Conservation (phyloP, 176 grass and related monocot species). For the Oryza meyeriana region DNA sequence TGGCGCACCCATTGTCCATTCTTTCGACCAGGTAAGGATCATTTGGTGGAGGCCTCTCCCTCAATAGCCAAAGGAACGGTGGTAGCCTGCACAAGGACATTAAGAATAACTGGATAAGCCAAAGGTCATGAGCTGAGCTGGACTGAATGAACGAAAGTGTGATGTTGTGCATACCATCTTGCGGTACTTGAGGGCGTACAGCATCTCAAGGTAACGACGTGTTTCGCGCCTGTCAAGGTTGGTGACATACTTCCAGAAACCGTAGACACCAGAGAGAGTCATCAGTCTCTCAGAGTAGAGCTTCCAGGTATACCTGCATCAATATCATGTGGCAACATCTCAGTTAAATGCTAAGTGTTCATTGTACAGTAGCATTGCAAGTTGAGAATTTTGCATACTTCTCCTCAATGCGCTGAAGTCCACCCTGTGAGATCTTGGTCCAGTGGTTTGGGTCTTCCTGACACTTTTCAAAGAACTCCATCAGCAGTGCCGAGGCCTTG, state of each 20-base stretch:
- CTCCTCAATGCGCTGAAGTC: constrained; percentile 69
- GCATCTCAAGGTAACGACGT: constrained; percentile 76
- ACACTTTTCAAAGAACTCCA: constrained; percentile 74
- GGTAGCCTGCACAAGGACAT: constrained; percentile 35
- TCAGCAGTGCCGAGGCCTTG: constrained; percentile 61
- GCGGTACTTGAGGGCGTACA: constrained; percentile 78
- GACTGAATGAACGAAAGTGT: not conserved
- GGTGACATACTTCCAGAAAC: constrained; percentile 81
- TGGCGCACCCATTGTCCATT: not conserved
- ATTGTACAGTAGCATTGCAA: not conserved
- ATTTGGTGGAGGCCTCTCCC: constrained; percentile 42
- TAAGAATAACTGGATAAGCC: not conserved
- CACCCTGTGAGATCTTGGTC: constrained; percentile 55
- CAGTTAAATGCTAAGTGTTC: not conserved
- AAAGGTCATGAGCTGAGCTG: not conserved
- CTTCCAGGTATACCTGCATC: constrained; percentile 68
- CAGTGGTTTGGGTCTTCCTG: constrained; percentile 49
- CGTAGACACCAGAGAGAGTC: constrained; percentile 75
- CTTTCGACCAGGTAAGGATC: constrained; percentile 24
- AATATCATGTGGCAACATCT: constrained; percentile 3
- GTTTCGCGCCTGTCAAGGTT: constrained; percentile 80
- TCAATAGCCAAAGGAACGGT: constrained; percentile 73
- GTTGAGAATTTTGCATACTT: constrained; percentile 38
- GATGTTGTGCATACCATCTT: constrained; percentile 45
- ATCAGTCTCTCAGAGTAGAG: constrained; percentile 79